Evolutionary conservation across 768 basidiomycete genomes (phyloP).

Genomic region (Xerocomellus intermedius): DNA sequence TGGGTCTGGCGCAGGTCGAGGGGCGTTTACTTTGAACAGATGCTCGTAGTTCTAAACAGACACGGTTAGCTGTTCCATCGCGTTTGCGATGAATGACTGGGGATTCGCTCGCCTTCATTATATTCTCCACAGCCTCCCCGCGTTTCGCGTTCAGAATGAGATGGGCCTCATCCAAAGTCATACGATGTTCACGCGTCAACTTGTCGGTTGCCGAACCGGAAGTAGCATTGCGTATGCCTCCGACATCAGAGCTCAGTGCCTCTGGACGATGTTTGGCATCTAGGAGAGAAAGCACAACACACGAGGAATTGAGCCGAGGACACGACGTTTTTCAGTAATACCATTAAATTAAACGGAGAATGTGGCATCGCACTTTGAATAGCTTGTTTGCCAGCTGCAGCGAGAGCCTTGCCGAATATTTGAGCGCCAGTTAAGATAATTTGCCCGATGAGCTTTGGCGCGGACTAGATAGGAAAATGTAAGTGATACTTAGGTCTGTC

Average conservation of each 20-base stretch:
- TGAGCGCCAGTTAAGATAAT: slow-evolving; percentile 73
- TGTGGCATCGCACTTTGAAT: slow-evolving; percentile 70
- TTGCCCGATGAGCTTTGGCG: slow-evolving; percentile 75
- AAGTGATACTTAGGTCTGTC: background rate
- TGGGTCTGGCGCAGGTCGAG: slow-evolving; percentile 52
- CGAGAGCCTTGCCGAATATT: slow-evolving; percentile 89
- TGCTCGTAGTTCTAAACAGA: slow-evolving; percentile 80
- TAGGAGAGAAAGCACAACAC: slow-evolving; percentile 29
- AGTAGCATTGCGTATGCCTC: slow-evolving; percentile 71
- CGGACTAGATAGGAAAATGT: slow-evolving; percentile 50
- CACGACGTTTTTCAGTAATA: background rate
- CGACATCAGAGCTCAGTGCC: slow-evolving; percentile 63
- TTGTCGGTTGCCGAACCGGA: slow-evolving; percentile 77
- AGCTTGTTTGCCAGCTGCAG: slow-evolving; percentile 88
- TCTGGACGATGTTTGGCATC: slow-evolving; percentile 85
- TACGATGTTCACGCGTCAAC: slow-evolving; percentile 80
- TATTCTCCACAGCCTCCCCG: slow-evolving; percentile 61
- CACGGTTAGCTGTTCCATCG: background rate
- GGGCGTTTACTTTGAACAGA: slow-evolving; percentile 87
- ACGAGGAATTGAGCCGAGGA: background rate
- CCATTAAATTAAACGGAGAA: background rate
- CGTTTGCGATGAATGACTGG: background rate
- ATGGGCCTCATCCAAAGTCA: slow-evolving; percentile 95
- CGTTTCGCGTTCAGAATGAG: slow-evolving; percentile 87
- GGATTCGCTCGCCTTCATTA: slow-evolving; percentile 60